Base-by-base conservation (phyloP, 2,329 filamentous ascomycete species). In the Apiospora malaysiana region DNA sequence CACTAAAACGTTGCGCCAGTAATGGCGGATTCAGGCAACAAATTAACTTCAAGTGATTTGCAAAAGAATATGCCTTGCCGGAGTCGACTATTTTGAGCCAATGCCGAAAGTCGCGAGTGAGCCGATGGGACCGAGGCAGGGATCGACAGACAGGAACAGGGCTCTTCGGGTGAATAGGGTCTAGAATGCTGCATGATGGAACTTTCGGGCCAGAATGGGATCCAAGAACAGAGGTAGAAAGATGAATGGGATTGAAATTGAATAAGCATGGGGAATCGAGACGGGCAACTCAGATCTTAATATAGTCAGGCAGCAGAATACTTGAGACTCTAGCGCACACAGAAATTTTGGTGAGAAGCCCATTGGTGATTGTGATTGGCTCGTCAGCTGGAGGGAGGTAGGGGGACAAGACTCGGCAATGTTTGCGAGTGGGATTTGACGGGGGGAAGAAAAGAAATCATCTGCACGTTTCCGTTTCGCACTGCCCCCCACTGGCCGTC, bases 251-350 rank as follows among this genome's bases (percentile, higher is more conserved):
- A 56, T 32, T 9, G 12, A n/a, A 27, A 37, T 37, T 37, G 51
- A 12, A 59, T 59, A 59, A 59, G 51, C 18, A 5, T 37, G 27
- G 27, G 10, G 0, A 21, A 16, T 18, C 56, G 56, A 49, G 45
- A 63, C 32, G 56, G 32, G 32, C 18, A 14, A 40, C 12, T 40
- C 8, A 23, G 32, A 63, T 63, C 56, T 63, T 63, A 63, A 40
- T 63, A 63, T 63, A 63, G 56, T 63, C 56, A 63, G 56, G 56
- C 56, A 63, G 56, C 56, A 63, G 56, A 63, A 63, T 63, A 40
- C 56, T 40, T 40, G 21, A 63, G 32, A 63, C 56, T 40, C 56
- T 63, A n/a, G 32, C 18, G 56, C 56, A 18, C 12, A 7, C 12
- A 37, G 2, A 21, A 2, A 2, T 56, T 25, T 8, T 32, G 18